Percentiles rank a stretch among this genome's conserved stretches.
These are phyloP conservation scores for Glarea lozoyensis DNA, from an alignment of 495 filamentous ascomycete genomes.

Conservation along the genomic window DNA sequence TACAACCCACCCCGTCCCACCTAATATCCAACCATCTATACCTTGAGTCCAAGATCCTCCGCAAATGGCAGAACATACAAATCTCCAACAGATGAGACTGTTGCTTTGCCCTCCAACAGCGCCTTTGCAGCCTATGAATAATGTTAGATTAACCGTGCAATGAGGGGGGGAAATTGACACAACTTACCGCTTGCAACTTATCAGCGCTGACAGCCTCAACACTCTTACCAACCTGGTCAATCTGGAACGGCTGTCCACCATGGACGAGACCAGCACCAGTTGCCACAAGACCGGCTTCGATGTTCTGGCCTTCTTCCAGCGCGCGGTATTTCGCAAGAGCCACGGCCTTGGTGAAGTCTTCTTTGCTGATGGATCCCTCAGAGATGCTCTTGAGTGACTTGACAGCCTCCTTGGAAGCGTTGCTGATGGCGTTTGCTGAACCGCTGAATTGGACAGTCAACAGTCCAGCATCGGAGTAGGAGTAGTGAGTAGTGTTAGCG, in stretches of 20 bases:
- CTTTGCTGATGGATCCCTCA: constrained; percentile 62
- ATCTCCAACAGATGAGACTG: constrained; percentile 81
- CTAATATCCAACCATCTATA: constrained; percentile 47
- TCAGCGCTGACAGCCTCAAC: constrained; percentile 75
- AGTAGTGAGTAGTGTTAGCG: constrained; percentile 61
- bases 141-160: background rate
- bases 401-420: constrained; percentile 52
- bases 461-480: constrained; percentile 93
- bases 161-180: constrained; percentile 1
- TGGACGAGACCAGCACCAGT: constrained; percentile 65
- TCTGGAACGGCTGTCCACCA: constrained; percentile 75
- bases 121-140: constrained; percentile 64
- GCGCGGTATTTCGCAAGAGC: constrained; percentile 91
- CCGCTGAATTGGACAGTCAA: constrained; percentile 74
- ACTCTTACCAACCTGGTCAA: constrained; percentile 69
- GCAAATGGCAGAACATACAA: constrained; percentile 82
- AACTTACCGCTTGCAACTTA: constrained; percentile 77
- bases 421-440: constrained; percentile 52
- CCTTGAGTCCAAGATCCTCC: constrained; percentile 86
- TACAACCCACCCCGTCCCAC: constrained; percentile 31
- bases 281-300: constrained; percentile 55
- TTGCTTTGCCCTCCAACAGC: constrained; percentile 79
- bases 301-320: constrained; percentile 71
- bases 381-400: constrained; percentile 74
- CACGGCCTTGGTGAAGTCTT: constrained; percentile 84